These are phyloP conservation scores for Haplosporangium sp. DNA, from an alignment of 371 early-diverging fungal genomes.

Conservation along the genomic window DNA sequence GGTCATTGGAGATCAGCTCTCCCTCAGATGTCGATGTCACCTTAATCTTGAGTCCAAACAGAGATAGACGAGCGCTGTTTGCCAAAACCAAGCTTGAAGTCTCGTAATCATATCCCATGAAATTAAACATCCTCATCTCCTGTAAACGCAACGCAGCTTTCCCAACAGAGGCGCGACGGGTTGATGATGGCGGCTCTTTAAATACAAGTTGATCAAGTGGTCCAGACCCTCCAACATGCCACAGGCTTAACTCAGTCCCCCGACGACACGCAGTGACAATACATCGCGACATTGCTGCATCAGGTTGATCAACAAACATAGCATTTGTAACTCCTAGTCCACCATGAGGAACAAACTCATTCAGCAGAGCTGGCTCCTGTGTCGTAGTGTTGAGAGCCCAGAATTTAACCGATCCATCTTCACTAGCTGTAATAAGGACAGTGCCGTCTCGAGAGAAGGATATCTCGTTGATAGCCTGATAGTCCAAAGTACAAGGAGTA, in stretches of 20 bases:
- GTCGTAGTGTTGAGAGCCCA: conserved; percentile 29
- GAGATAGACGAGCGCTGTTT: conserved; percentile 55
- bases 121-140: conserved; percentile 57
- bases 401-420: conserved; percentile 54
- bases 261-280: conserved; percentile 52
- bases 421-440: conserved; percentile 57
- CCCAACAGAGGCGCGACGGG: conserved; percentile 42
- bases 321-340: conserved; percentile 55
- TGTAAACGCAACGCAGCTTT: conserved; percentile 38
- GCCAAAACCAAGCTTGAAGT: conserved; percentile 53
- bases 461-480: conserved; percentile 55
- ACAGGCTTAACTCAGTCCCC: conserved; percentile 46
- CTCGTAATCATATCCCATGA: conserved; percentile 50
- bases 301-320: conserved; percentile 51
- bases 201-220: conserved; percentile 46
- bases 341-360: conserved; percentile 52
- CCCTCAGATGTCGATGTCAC: conserved; percentile 22
- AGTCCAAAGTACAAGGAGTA: not conserved
- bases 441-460: conserved; percentile 59
- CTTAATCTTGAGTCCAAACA: conserved; percentile 50
- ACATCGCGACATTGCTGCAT: conserved; percentile 27
- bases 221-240: conserved; percentile 28
- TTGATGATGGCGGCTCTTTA: conserved; percentile 43
- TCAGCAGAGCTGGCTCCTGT: conserved; percentile 23
- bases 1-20: not conserved